phyloP scores from a whole-genome alignment of 345 rosid genomes.

The Populus davidiana region DNA sequence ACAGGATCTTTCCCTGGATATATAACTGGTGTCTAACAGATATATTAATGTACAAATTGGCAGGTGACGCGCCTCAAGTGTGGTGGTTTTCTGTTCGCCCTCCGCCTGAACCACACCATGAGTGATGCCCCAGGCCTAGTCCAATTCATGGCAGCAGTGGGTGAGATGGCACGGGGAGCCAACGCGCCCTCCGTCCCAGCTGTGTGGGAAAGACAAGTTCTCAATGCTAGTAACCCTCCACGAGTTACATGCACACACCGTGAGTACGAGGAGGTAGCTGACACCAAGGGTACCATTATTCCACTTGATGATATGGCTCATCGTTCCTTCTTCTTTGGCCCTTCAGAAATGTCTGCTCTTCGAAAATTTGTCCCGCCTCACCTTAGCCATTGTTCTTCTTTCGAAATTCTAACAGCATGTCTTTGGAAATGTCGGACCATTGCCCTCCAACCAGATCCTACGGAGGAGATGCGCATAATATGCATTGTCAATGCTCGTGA shows the following conservation, averaged over 20 bases:
- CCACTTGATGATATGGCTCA: conserved; percentile 8
- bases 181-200: not conserved
- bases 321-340: conserved; percentile 19
- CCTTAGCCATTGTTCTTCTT: conserved; percentile 9
- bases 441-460: conserved; percentile 13
- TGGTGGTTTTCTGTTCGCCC: conserved; percentile 14
- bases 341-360: not conserved
- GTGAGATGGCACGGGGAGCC: conserved; percentile 17
- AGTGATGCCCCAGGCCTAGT: conserved; percentile 8
- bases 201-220: conserved; percentile 24
- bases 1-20: no score
- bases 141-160: conserved; percentile 16
- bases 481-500: not conserved
- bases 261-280: conserved; percentile 5
- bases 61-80: conserved; percentile 27
- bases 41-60: not conserved
- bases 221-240: conserved; percentile 12
- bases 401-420: conserved; percentile 23
- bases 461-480: conserved; percentile 11
- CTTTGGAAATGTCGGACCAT: conserved; percentile 31
- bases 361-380: not conserved
- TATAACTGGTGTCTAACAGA: no score
- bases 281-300: conserved; percentile 4
- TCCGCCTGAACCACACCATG: conserved; percentile 22
- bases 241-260: conserved; percentile 15